Base-by-base conservation (phyloP, 371 early-diverging fungal species). In the Syncephalastrum racemosum region DNA sequence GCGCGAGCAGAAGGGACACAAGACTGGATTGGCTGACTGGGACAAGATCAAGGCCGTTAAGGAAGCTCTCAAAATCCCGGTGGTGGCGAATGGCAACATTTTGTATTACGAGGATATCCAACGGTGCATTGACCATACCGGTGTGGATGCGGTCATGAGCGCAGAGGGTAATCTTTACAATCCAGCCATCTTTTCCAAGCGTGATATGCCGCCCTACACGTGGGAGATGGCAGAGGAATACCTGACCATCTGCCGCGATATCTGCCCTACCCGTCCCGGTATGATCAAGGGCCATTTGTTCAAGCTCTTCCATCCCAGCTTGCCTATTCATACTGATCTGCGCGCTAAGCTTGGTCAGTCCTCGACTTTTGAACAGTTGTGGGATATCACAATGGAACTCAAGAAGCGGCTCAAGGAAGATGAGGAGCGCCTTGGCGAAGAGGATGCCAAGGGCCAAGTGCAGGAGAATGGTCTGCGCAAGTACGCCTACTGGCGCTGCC, bases 21-120 rank as follows among this genome's bases (percentile, higher is more conserved):
- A 91, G 46, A 96, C 98, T 20, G 99, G 99, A 4, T 62, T 99
- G 20, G 99, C 98, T 0, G 96, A 99, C 75, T 99, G 99, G 99
- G 85, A 89, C 53, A 90, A 97, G 66, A 99, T 99, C 62, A 86
- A 84, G 64, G 77, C 80, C 0, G 94, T 99, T n/a, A 97, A 94
- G 68, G 87, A 88, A 55, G 88, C 89, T 0, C 59, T 81, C 23
- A 73, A 64, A 16, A 96, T 99, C 4, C 99, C 99, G 2, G 98
- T 99, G 1, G 83, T 98, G 70, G 95, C 98, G 48, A 99, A 99
- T 71, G 99, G 99, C 25, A 98, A 98, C 59, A 97, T 99, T 45
- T 66, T 97, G 42, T 95, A 94, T 62, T 71, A 78, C 47, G 91
- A 93, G 54, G 98, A 99, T 66, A 73, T 98, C 20, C 82, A 90